Conservation (phyloP, 2,329 filamentous ascomycete species). For the Xylariomycetidae sp. region DNA sequence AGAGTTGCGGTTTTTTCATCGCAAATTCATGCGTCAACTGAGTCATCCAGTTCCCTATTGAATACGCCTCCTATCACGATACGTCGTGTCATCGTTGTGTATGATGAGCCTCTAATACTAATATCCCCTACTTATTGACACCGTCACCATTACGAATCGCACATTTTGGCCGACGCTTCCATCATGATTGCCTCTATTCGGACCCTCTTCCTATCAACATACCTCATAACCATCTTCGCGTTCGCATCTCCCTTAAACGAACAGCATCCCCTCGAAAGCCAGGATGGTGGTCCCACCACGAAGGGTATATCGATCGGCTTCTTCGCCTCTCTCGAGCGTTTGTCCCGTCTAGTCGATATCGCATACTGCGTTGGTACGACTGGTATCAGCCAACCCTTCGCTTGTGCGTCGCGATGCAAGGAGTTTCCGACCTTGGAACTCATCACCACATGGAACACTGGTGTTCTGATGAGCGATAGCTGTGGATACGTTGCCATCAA, state of each 20-base stretch:
- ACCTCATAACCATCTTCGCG: slow-evolving; percentile 7
- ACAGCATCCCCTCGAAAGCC: slow-evolving; percentile 6
- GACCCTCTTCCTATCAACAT: background rate
- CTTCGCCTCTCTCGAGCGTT: slow-evolving; percentile 79
- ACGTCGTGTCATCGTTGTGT: too few species aligned
- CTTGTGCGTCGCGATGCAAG: slow-evolving; percentile 76
- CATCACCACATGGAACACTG: slow-evolving; percentile 85
- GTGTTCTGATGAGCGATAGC: slow-evolving; percentile 78
- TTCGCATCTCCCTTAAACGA: slow-evolving; percentile 10
- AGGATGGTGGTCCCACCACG: slow-evolving; percentile 7
- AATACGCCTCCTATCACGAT: too few species aligned
- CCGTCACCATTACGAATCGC: too few species aligned
- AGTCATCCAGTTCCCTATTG: too few species aligned
- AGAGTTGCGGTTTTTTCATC: too few species aligned
- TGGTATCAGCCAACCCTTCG: slow-evolving; percentile 78
- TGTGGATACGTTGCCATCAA: slow-evolving; percentile 94
- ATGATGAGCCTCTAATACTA: too few species aligned
- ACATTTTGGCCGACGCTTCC: too few species aligned
- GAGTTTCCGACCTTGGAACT: slow-evolving; percentile 81
- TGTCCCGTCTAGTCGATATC: slow-evolving; percentile 89
- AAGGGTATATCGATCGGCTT: slow-evolving; percentile 53
- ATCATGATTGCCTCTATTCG: slow-evolving; percentile 1
- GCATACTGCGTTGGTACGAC: slow-evolving; percentile 86
- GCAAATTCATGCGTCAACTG: too few species aligned
- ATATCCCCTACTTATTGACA: too few species aligned